Base-by-base conservation (phyloP, 345 rosid species). In the Hibiscus tridactylites region DNA sequence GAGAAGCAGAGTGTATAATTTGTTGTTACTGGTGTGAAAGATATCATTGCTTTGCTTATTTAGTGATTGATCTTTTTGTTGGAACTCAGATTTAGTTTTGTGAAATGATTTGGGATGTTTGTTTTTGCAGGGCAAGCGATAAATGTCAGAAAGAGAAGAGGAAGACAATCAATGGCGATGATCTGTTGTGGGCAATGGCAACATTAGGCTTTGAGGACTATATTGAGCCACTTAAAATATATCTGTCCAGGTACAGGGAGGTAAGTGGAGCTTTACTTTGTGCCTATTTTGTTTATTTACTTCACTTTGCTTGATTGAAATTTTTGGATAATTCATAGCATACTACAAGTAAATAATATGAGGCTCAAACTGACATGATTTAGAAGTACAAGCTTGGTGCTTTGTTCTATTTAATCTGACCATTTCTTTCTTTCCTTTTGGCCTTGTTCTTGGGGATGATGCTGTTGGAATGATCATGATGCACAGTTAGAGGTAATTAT, bases 151-250 rank as follows among this genome's bases (percentile, higher is more conserved):
- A 81, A 70, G 92, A 89, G 83, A 89, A 89, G 79, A 75, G 92
- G 68, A 89, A 89, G 83, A 89, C 92, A 16, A 83, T 87, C 68
- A 86, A 89, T 76, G 95, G 95, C 61, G 90, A 89, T 78, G 92
- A 89, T 81, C 71, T 89, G 80, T 71, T 89, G 59, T 87, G 95
- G 95, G 95, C 95, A 21, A 89, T 89, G 95, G 83, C 91, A 2
- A 87, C 95, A 0, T 71, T 89, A 54, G 95, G 90, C 5, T 89
- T 89, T 78, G 92, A 89, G 71, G 90, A 87, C 74, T 89, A 87
- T 57, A 79, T 89, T 29, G 90, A 84, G 52, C 90, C 89, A 0
- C 80, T 87, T n/a, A 89, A 85, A 83, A 74, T 80, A 31, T 89
- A 87, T 81, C 86, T 89, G 19, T 76, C 82, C 39, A 80, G 85